phyloP scores from a whole-genome alignment of 2,329 filamentous ascomycete species.

The Ceratocystis smalleyi region DNA sequence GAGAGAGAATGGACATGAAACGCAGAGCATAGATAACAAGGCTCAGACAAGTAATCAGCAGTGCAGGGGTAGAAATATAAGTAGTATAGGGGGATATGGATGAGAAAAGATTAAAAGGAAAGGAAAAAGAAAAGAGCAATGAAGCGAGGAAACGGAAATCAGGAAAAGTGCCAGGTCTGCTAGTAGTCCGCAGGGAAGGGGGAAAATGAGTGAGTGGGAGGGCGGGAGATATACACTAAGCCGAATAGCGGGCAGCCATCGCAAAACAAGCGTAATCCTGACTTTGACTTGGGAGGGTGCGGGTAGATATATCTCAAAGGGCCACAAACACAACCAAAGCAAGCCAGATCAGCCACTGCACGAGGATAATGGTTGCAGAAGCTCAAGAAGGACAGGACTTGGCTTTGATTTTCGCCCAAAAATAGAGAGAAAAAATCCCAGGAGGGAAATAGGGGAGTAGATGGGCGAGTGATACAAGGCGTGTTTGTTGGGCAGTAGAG shows the following conservation, averaged over 20 bases:
- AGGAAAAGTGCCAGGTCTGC: neutral
- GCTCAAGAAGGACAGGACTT: neutral
- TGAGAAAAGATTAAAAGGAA: neutral
- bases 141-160: neutral
- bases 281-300: neutral
- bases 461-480: neutral
- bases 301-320: neutral
- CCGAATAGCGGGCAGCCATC: conserved; percentile 4
- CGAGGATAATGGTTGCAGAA: neutral
- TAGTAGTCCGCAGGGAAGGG: neutral
- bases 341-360: neutral
- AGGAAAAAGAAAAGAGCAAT: neutral
- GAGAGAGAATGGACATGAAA: neutral
- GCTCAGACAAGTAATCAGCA: neutral
- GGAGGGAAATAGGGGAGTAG: neutral
- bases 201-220: conserved; percentile 5
- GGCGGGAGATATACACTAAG: conserved; percentile 6
- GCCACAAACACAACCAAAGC: neutral
- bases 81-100: conserved; percentile 4
- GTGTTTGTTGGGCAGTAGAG: neutral
- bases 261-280: conserved; percentile 7
- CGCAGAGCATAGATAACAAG: neutral
- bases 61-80: neutral
- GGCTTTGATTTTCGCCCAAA: neutral
- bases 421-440: neutral